Conservation (phyloP, 164 flowering plant genomes). For the Macadamia tetraphylla region DNA sequence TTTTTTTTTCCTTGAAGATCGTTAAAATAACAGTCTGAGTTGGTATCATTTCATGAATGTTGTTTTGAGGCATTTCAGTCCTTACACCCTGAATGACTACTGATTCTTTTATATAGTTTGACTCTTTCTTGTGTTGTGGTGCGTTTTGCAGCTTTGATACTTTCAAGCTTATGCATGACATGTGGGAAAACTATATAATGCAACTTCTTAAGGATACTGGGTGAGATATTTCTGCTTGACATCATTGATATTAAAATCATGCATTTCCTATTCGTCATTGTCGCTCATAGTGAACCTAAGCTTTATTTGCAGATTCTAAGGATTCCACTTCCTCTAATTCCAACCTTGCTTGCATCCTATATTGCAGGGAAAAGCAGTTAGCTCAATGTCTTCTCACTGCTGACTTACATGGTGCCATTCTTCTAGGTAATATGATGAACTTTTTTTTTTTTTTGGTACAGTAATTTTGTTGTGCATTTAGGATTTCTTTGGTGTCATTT, state of each 20-base stretch:
- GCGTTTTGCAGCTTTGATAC: slow-evolving; percentile 47
- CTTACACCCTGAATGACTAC: neutral
- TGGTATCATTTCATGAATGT: neutral
- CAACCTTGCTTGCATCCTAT: slow-evolving; percentile 10
- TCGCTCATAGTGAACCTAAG: neutral
- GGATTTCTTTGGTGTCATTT: too few species aligned
- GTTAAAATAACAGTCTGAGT: neutral
- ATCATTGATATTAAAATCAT: neutral
- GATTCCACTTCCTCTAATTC: neutral
- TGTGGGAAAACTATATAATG: slow-evolving; percentile 64
- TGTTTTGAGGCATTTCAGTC: neutral
- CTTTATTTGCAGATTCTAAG: too few species aligned
- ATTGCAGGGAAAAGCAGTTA: slow-evolving; percentile 57
- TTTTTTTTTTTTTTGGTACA: neutral
- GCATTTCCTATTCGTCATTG: neutral
- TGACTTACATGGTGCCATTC: slow-evolving; percentile 79
- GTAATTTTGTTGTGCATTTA: too few species aligned
- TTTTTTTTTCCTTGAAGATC: too few species aligned
- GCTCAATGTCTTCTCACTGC: slow-evolving; percentile 61
- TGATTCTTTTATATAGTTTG: slow-evolving; percentile 3
- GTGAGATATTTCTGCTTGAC: slow-evolving; percentile 26
- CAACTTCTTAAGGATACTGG: slow-evolving; percentile 59
- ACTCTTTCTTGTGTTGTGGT: neutral
- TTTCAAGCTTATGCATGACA: slow-evolving; percentile 73
- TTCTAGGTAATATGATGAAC: slow-evolving; percentile 39